Base-by-base conservation (phyloP, 2,329 filamentous ascomycete genomes). In the Fusarium continuum region DNA sequence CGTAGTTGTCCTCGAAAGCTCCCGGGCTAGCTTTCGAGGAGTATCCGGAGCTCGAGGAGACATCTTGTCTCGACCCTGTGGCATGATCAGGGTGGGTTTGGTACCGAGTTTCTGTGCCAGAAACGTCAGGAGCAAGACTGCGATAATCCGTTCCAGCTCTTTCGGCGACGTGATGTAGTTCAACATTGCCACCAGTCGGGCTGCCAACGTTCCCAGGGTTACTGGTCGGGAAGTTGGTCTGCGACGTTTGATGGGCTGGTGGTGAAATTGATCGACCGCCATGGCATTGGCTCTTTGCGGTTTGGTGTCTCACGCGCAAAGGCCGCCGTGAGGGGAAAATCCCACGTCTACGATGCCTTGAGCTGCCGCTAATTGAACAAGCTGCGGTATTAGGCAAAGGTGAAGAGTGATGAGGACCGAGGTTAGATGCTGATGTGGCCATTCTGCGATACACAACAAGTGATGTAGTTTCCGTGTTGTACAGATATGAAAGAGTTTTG, bases 361-460 rank as follows among this genome's bases (percentile, higher is more conserved):
- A 69, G 20, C 55, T 46, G 8, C 52, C 45, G 10, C 57, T 60
- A 28, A 38, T 45, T 17, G 57, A 39, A 40, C 41, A 43, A 32
- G 53, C 22, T 31, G 53, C 53, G 22, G 43, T 64, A 35, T 38
- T 61, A 14, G 58, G 57, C 35, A 63, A 55, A n/a, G 60, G 52
- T 50, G 66, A 51, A 28, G 54, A 54, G 53, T 65, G 38, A 53
- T 59, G 55, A 53, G 63, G 60, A 49, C 71, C 67, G 19, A 66
- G 55, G 36, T 73, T 73, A 61, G 73, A 71, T 68, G 71, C 64
- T 64, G 69, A 46, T 25, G 63, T 51, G 63, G 63, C 64, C 75
- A 78, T 77, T 39, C 31, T 69, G 54, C 6, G 41, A 49, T 20
- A 8, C 49, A 44, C 35, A 51, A 44, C 35, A 51, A 48, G n/a